Conservation (phyloP, 495 filamentous ascomycete species). For the Penicillium ochrochloron region DNA sequence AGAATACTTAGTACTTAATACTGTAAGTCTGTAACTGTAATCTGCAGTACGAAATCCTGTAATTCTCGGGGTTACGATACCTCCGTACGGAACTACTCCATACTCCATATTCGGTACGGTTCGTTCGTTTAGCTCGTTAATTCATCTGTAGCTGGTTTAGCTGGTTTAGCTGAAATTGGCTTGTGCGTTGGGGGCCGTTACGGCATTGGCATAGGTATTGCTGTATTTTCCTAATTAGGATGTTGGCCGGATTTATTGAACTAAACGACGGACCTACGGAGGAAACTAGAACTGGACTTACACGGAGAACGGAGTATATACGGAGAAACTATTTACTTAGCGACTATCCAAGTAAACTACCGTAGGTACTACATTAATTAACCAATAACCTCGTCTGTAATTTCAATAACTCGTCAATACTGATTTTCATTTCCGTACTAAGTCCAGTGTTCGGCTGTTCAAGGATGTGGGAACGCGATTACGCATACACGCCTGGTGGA, state of each 20-base stretch:
- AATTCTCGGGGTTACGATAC: background rate
- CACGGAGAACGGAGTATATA: background rate
- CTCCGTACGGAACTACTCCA: background rate
- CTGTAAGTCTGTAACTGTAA: too few relatives aligned
- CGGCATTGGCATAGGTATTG: background rate
- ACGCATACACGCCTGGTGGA: conserved; percentile 8
- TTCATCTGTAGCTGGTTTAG: background rate
- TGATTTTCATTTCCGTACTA: background rate
- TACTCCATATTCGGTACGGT: background rate
- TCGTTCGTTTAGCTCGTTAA: background rate
- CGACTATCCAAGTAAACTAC: background rate
- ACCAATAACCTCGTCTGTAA: background rate
- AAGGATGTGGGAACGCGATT: conserved; percentile 5
- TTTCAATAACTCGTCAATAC: background rate
- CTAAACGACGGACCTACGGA: background rate
- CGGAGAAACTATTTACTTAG: background rate
- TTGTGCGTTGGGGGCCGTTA: conserved; percentile 5
- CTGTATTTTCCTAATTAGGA: background rate
- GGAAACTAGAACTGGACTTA: background rate
- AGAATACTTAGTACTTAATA: background rate
- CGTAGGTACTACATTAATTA: background rate
- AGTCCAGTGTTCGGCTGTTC: background rate
- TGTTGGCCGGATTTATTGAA: background rate
- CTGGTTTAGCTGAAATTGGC: background rate
- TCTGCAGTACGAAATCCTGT: background rate